A percentile compares a stretch with the other conserved stretches of the same genome.
Conservation (phyloP, 192 early-diverging fungal genomes). For the Phycomyces blakesleeanus region DNA sequence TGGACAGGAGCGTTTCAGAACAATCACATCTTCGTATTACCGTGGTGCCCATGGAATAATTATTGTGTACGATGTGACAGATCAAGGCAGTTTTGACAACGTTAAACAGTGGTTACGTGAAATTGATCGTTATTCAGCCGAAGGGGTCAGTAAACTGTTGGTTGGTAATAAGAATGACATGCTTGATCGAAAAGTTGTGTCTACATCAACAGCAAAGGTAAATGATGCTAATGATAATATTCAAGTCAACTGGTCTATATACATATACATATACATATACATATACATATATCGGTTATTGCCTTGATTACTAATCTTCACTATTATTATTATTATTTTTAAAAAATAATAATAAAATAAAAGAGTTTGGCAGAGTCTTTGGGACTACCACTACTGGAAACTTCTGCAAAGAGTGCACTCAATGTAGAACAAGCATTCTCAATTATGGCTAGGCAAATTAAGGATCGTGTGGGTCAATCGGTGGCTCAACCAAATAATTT, state of each 20-base stretch:
- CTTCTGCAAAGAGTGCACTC: constrained; percentile 92
- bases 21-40: constrained; percentile 95
- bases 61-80: constrained; percentile 95
- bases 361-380: constrained; percentile 87
- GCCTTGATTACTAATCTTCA: too few species aligned
- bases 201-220: too few species aligned
- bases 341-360: too few species aligned
- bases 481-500: constrained; percentile 26
- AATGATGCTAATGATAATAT: too few species aligned
- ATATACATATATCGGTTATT: too few species aligned
- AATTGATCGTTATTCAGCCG: constrained; percentile 92
- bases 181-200: constrained; percentile 81
- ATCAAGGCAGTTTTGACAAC: constrained; percentile 87
- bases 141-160: constrained; percentile 93
- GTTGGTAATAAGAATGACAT: constrained; percentile 97
- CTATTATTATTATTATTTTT: too few species aligned
- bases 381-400: constrained; percentile 92
- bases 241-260: too few species aligned
- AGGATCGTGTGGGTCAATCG: constrained; percentile 66
- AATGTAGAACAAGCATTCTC: constrained; percentile 99
- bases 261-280: too few species aligned
- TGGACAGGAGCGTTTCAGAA: constrained; percentile 95
- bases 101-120: constrained; percentile 97
- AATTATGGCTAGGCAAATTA: constrained; percentile 99
- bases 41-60: constrained; percentile 96